Base-by-base conservation (phyloP, 331 rosid genomes). In the Quercus lobata region DNA sequence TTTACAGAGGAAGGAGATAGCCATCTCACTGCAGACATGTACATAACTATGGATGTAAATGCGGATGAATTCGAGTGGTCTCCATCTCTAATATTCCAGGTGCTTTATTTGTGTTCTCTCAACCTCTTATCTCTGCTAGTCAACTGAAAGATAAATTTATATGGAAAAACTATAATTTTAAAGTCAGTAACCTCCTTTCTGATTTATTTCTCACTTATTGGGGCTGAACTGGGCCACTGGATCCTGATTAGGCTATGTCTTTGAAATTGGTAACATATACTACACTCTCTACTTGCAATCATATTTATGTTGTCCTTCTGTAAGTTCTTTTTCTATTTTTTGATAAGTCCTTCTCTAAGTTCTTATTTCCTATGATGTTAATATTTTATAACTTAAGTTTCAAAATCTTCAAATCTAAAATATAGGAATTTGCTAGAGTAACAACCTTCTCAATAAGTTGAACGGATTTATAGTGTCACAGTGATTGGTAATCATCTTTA, bases 1-100 rank as follows among this genome's bases (percentile, higher is more conserved):
- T 96, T 96, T 83, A 88, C 98, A 1, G 99, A 96, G 87, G 97
- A 96, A 27, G 99, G 97, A 55, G 97, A 96, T 84, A 93, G 93
- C 88, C 94, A 90, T 89, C 97, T 93, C 82, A 80, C 92, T 66
- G 98, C 98, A 80, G 97, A 93, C 72, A 93, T 96, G 98, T 96
- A 93, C 76, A 86, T 96, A 83, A 91, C 90, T 80, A 82, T 89
- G 92, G 92, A 92, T 72, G 93, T 89, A 80, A 90, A 89, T 78
- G 88, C 72, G 57, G 96, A 96, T 10, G 99, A 96, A 80, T 52
- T 90, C 32, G 98, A 96, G 72, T 92, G 97, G 97, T 53, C 85
- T 83, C 99, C 99, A 69, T 93, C 99, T 69, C 83, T 78, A 5
- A 93, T 96, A 76, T 96, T 93, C 77, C 99, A 96, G 99, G 99